A percentile compares a stretch with the other conserved stretches of the same genome.
These are phyloP conservation scores for Metschnikowia arizonensis DNA, from an alignment of 805 yeast genomes.

Conservation along the genomic window DNA sequence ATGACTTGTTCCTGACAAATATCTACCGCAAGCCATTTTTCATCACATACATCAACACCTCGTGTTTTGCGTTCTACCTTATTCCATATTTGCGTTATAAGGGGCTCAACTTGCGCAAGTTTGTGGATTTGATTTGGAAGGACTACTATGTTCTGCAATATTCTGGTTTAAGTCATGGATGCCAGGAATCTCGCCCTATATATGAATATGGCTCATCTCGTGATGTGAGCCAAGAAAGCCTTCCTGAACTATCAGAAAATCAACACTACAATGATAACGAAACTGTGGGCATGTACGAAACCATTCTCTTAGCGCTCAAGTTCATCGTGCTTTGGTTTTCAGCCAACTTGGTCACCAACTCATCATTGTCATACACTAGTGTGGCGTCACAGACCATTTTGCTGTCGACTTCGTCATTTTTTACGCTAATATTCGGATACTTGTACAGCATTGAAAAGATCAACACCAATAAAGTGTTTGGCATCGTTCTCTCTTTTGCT, in stretches of 20 bases:
- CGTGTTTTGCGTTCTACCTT: slow-evolving; percentile 75
- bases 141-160: slow-evolving; percentile 22
- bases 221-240: slow-evolving; percentile 8
- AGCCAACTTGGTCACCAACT: slow-evolving; percentile 82
- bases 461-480: slow-evolving; percentile 59
- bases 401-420: slow-evolving; percentile 88
- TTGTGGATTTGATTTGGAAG: slow-evolving; percentile 20
- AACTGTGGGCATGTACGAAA: slow-evolving; percentile 47
- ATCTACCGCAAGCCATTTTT: slow-evolving; percentile 84
- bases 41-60: slow-evolving; percentile 88
- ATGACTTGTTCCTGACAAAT: slow-evolving; percentile 64
- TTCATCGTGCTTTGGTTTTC: slow-evolving; percentile 87
- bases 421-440: slow-evolving; percentile 81
- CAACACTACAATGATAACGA: no score
- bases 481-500: slow-evolving; percentile 63
- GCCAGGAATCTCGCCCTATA: slow-evolving; percentile 6
- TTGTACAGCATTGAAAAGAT: slow-evolving; percentile 67
- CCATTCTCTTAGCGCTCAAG: slow-evolving; percentile 69
- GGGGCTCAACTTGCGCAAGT: slow-evolving; percentile 20
- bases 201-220: slow-evolving; percentile 14
- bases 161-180: no score
- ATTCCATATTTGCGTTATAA: slow-evolving; percentile 49
- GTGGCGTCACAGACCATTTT: slow-evolving; percentile 93
- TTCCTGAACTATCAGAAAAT: not conserved
- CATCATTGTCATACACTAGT: slow-evolving; percentile 80